phyloP scores from a whole-genome alignment of 1,284 basidiomycete genomes.

The Volvariella volvacea region DNA sequence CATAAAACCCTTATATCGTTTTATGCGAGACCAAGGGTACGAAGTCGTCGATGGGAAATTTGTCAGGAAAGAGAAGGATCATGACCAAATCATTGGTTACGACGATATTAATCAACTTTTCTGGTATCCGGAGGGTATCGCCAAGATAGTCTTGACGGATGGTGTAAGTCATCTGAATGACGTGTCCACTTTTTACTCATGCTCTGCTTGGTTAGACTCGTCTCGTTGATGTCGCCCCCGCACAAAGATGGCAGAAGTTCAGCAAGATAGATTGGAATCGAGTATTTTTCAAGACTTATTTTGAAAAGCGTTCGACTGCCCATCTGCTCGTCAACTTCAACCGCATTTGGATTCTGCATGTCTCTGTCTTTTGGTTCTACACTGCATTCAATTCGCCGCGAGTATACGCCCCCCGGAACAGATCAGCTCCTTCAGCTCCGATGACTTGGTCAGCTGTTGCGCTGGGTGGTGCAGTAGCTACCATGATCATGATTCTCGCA shows the following conservation, averaged over 20 bases:
- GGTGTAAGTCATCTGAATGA: slow-evolving; percentile 47
- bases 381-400: slow-evolving; percentile 87
- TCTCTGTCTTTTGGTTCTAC: slow-evolving; percentile 91
- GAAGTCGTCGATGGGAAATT: slow-evolving; percentile 97
- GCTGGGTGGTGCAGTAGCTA: slow-evolving; percentile 85
- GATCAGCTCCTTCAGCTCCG: slow-evolving; percentile 42
- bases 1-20: slow-evolving; percentile 94
- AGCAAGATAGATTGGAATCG: slow-evolving; percentile 92
- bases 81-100: slow-evolving; percentile 95
- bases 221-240: slow-evolving; percentile 82
- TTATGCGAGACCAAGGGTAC: slow-evolving; percentile 97
- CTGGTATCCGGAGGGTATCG: slow-evolving; percentile 99
- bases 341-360: slow-evolving; percentile 94
- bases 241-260: slow-evolving; percentile 92
- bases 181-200: slow-evolving; percentile 1
- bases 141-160: slow-evolving; percentile 83
- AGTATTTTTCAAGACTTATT: slow-evolving; percentile 97
- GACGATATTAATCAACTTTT: slow-evolving; percentile 99
- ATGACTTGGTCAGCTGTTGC: slow-evolving; percentile 87
- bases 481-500: slow-evolving; percentile 89
- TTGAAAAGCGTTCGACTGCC: slow-evolving; percentile 89
- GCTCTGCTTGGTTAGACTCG: slow-evolving; percentile 49
- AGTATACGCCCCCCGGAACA: slow-evolving; percentile 17
- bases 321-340: slow-evolving; percentile 97
- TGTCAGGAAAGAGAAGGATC: slow-evolving; percentile 88